A percentile compares a stretch with the other conserved stretches of the same genome.
These are phyloP conservation scores for Wickerhamomyces xylosicus DNA, from an alignment of 805 yeast species.

Conservation along the genomic window DNA sequence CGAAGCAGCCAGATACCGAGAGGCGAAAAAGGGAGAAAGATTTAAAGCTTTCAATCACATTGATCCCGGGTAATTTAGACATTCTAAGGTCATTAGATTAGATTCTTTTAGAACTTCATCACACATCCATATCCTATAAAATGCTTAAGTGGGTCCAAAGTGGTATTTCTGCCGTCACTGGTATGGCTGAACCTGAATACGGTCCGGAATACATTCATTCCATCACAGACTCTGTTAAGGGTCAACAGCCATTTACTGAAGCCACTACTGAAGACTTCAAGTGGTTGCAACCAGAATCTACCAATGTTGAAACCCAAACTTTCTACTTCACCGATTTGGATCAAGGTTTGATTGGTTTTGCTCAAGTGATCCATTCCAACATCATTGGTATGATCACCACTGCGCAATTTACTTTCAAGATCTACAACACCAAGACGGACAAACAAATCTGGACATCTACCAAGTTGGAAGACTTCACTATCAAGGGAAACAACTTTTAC, in stretches of 20 bases:
- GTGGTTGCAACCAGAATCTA: conserved; percentile 66
- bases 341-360: conserved; percentile 70
- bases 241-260: conserved; percentile 45
- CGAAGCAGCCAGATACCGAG: too few species aligned
- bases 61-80: too few species aligned
- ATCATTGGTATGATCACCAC: conserved; percentile 80
- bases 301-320: conserved; percentile 93
- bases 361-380: conserved; percentile 90
- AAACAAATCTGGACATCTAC: conserved; percentile 80
- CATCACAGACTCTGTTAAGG: conserved; percentile 51
- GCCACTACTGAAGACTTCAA: conserved; percentile 59
- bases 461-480: conserved; percentile 66
- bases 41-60: too few species aligned
- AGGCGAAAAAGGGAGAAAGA: too few species aligned
- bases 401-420: conserved; percentile 88
- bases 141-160: conserved; percentile 83
- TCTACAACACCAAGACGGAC: conserved; percentile 45
- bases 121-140: background rate
- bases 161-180: conserved; percentile 87
- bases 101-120: too few species aligned
- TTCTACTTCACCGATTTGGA: conserved; percentile 68
- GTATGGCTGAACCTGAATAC: conserved; percentile 95
- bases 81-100: too few species aligned
- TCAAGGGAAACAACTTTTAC: conserved; percentile 66
- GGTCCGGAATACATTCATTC: conserved; percentile 89